Base-by-base conservation (phyloP, 345 rosid species). In the Raphanus raphanistrum region DNA sequence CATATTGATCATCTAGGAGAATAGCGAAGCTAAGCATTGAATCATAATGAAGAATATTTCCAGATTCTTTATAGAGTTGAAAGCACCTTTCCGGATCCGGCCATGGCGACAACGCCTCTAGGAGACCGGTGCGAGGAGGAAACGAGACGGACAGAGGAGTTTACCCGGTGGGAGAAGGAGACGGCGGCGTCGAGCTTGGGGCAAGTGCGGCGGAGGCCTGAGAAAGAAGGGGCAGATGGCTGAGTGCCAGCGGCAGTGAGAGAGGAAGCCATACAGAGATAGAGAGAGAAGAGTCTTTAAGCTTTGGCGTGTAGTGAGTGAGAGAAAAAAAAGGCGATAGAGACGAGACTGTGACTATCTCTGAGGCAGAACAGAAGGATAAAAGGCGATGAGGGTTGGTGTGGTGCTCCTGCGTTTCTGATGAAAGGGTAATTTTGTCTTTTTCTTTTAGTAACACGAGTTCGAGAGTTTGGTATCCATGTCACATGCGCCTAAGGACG, bases 81-180 rank as follows among this genome's bases (percentile, higher is more conserved):
- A 9, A 68, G 45, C 73, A 91, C 99, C 90, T 87, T 93, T 82
- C 98, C 98, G 67, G 93, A 84, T 79, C 96, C 91, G 36, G 99
- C 96, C 96, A 93, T 93, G 74, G 97, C 88, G 45, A 88, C 85
- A 66, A 88, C 91, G 52, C 84, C 78, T 74, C 88, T 78, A 17
- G 82, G 84, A 70, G 91, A 85, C 31, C 84, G 91, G 10, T 84
- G 84, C 63, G 92, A 75, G 70, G 91, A 59, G 25, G 90, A 77
- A 48, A 82, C 68, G 76, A 86, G 71, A 63, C 89, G 89, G 82
- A 83, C 71, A 63, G 88, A 85, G 29, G 87, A 79, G 76, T 70
- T 79, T 66, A 83, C 67, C 75, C 83, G 87, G 68, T 78, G 88
- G 60, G 82, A 60, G 63, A 73, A 68, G 57, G 69, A 60, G 61